A percentile compares a stretch with the other conserved stretches of the same genome.
phyloP scores from a whole-genome alignment of 2,329 filamentous ascomycete genomes.

The Curvularia sp. region DNA sequence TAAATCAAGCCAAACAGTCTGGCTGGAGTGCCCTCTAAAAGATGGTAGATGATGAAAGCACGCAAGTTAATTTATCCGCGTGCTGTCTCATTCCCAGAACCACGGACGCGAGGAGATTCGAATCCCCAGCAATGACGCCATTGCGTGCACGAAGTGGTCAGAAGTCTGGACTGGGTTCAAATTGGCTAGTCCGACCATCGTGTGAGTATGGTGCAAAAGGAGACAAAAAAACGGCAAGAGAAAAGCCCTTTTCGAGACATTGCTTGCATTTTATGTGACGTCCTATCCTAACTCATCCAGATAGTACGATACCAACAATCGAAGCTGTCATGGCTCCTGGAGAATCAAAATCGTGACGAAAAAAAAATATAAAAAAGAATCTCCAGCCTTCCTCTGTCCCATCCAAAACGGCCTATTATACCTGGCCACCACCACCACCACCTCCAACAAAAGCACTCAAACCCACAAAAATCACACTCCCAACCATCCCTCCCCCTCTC shows the following conservation, averaged over 20 bases:
- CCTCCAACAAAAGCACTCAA: constrained; percentile 28
- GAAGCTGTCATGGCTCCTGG: not conserved
- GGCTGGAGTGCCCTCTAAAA: not conserved
- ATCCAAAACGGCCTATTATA: too few relatives aligned
- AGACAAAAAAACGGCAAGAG: not conserved
- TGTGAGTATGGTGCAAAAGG: not conserved
- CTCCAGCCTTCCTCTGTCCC: too few relatives aligned
- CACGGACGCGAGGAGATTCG: not conserved
- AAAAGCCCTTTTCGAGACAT: not conserved
- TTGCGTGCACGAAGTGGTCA: not conserved
- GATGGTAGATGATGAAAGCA: not conserved
- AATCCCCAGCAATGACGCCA: not conserved
- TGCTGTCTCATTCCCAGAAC: not conserved
- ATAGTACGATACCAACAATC: not conserved
- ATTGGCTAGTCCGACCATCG: not conserved
- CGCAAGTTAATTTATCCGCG: not conserved
- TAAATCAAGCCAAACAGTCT: not conserved
- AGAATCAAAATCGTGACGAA: too few relatives aligned
- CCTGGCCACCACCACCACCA: too few relatives aligned
- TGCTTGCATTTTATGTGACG: not conserved
- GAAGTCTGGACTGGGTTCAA: not conserved
- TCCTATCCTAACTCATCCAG: not conserved
- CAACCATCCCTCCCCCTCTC: constrained; percentile 19
- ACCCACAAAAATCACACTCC: constrained; percentile 30
- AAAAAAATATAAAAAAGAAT: too few relatives aligned